Evolutionary conservation across 2,329 filamentous ascomycete species (phyloP), one percentile per base, ranked within the genome.

Genomic region (Botrytis tulipae): DNA sequence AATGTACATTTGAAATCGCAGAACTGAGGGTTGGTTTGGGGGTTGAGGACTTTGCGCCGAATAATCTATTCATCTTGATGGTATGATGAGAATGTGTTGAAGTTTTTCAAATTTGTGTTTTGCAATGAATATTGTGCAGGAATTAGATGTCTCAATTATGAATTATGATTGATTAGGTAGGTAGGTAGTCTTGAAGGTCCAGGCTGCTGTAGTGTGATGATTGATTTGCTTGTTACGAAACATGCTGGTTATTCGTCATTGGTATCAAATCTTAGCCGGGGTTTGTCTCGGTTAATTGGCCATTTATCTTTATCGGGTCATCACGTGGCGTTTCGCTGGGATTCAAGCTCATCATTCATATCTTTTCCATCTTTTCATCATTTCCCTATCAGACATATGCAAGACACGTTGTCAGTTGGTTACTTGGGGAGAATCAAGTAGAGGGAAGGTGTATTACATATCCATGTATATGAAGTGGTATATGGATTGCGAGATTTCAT

Each of bases 11-110:
- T 82, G 86, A 83, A 80, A 98, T 97, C 78, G 95, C 95, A 79
- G 89, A 87, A 84, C 89, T 89, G 78, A 98, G 92, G 69, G 93
- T 95, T 22, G 96, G 94, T 84, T 98, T 98, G 72, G 96, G 95
- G 76, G 91, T 91, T 77, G 92, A 91, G 84, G 89, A 92, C 85
- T 95, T 96, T 79, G 92, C 89, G 82, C 96, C 96, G 83, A 99
- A 99, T 79, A 99, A 88, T 79, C 96, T 93, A 83, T 99, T 98
- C 96, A 99, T 98, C 76, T 40, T 72, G 70, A 72, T 44, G 60
- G 20, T 25, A 8, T 51, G 59, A 3, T 46, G 63, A 25, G 51
- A 25, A 25, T 10, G n/a, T 42, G 25, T 4, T 32, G 18, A 18
- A 29, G n/a, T 2, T 57, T 29, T 29, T 18, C n/a, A 20, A 42